Base-by-base conservation (phyloP, 2,329 filamentous ascomycete genomes). In the Arthrinium phaeospermum region DNA sequence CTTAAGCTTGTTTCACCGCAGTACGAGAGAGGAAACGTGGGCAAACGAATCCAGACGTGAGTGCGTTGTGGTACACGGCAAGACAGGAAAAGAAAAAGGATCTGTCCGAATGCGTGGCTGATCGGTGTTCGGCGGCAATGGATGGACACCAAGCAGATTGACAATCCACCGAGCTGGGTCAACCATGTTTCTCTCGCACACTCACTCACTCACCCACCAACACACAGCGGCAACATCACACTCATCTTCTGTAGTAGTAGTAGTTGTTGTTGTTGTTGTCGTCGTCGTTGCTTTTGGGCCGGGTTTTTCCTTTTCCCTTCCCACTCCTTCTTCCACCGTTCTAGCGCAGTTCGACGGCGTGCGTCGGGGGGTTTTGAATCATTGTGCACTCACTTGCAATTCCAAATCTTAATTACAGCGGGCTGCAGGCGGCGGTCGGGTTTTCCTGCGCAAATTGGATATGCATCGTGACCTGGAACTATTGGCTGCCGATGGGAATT, bases 391-490 rank as follows among this genome's bases (percentile, higher is more conserved):
- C 53, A n/a, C 53, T 61, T 64, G 22, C 22, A 41, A 64, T 64
- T 41, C 57, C 30, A 64, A 64, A 64, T 64, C 57, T 64, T 64
- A 41, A 34, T 41, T 37, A n/a, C 57, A 41, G 57, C 34, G 57
- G 57, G 57, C 34, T 64, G 57, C 57, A 64, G 34, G 57, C 57
- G 34, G 34, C 22, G 57, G 19, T 41, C 57, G 34, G 57, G 30
- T 13, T 64, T 64, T 37, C 41, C 57, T 64, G 57, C 34, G 57
- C 57, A 64, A 41, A 64, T 64, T 64, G 57, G 57, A 64, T 64
- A 64, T 64, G 57, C 34, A 64, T 64, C 57, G 57, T n/a, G 34
- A 64, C 57, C 14, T 64, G 57, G 57, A 41, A 64, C 57, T 64
- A 64, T 64, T 64, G 57, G 57, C 34, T 64, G 34, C 57, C 34